Percentiles rank a stretch among this genome's conserved stretches.
Evolutionary conservation across 73 alveolate species (phyloP).

Genomic region (Paramecium tetraurelia): DNA sequence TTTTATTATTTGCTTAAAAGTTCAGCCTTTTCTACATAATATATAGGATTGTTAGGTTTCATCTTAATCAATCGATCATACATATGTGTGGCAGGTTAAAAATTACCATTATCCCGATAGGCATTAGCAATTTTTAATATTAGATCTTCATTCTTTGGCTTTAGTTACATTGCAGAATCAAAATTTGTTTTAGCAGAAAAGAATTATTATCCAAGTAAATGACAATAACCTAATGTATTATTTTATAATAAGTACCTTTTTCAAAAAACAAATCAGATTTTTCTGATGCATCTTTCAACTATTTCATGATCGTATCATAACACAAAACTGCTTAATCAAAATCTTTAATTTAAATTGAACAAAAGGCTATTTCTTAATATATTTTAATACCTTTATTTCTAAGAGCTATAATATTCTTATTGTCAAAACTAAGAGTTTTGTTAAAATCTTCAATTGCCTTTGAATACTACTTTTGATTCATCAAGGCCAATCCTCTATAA

Average conservation of each 20-base stretch:
- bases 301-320: not conserved
- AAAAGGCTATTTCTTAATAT: not conserved
- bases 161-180: not conserved
- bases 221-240: not conserved
- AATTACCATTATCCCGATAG: not conserved
- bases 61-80: not conserved
- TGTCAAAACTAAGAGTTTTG: not conserved
- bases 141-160: not conserved
- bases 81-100: not conserved
- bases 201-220: not conserved
- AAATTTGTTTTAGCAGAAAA: not conserved
- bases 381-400: not conserved
- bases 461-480: not conserved
- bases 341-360: not conserved
- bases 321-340: not conserved
- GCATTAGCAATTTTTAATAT: not conserved
- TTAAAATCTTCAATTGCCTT: not conserved
- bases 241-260: not conserved
- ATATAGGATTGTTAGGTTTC: not conserved
- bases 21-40: not conserved
- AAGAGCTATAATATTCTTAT: not conserved
- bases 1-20: not conserved
- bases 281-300: not conserved
- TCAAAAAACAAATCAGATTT: not conserved
- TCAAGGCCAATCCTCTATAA: not conserved